A percentile compares a stretch with the other conserved stretches of the same genome.
Conservation (phyloP, 305 asterid genomes). For the Fraxinus ornus region DNA sequence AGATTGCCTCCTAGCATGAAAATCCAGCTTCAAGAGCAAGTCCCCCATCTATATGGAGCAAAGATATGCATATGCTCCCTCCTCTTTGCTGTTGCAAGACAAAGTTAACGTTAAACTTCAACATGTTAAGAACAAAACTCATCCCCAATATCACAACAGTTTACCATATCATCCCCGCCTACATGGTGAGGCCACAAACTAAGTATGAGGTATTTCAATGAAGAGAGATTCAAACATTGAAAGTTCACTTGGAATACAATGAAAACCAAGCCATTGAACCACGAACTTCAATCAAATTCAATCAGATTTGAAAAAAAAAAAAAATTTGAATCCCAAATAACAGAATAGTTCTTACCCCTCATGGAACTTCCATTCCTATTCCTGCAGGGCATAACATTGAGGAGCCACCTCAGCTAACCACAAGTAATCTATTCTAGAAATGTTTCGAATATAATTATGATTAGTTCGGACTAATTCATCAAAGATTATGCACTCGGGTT, state of each 20-base stretch:
- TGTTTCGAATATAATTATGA: background rate
- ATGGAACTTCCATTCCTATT: slow-evolving; percentile 28
- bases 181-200: background rate
- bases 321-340: background rate
- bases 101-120: background rate
- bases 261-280: background rate
- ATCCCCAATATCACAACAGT: background rate
- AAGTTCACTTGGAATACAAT: background rate
- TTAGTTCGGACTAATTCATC: background rate
- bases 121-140: background rate
- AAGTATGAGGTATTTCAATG: background rate
- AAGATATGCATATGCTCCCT: background rate
- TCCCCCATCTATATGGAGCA: background rate
- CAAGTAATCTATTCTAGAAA: background rate
- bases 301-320: background rate
- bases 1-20: background rate
- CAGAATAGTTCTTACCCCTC: background rate
- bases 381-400: slow-evolving; percentile 57
- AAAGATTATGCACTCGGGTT: slow-evolving; percentile 83
- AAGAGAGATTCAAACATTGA: background rate
- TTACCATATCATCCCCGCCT: background rate
- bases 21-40: background rate
- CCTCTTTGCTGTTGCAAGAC: slow-evolving; percentile 13
- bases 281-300: slow-evolving; percentile 5
- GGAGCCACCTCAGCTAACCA: slow-evolving; percentile 84